phyloP scores from a whole-genome alignment of 371 early-diverging fungal species.

The Globomyces sp. region DNA sequence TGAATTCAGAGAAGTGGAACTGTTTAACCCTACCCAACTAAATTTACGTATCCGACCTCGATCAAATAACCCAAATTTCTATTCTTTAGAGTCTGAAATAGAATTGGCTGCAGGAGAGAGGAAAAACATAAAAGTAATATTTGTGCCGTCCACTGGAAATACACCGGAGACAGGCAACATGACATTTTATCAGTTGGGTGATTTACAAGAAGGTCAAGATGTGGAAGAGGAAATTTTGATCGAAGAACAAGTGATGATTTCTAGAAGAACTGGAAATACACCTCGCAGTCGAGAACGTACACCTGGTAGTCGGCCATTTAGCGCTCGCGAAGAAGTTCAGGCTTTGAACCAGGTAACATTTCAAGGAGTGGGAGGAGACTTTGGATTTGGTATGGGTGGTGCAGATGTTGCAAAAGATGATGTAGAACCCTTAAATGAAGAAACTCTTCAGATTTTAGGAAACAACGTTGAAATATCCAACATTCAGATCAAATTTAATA shows the following conservation, averaged over 20 bases:
- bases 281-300: not conserved
- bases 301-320: constrained; percentile 11
- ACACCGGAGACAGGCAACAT: constrained; percentile 23
- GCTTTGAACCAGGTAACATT: constrained; percentile 32
- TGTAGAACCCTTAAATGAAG: constrained; percentile 1
- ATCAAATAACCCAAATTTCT: constrained; percentile 30
- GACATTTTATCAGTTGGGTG: constrained; percentile 36
- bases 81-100: constrained; percentile 31
- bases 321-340: constrained; percentile 26
- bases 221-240: constrained; percentile 5
- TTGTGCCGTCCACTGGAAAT: constrained; percentile 26
- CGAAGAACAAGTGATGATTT: not conserved
- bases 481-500: constrained; percentile 39
- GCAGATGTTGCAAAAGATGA: constrained; percentile 20
- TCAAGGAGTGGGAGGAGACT: constrained; percentile 38
- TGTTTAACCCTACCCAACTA: constrained; percentile 38
- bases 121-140: constrained; percentile 30
- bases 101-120: constrained; percentile 27
- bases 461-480: constrained; percentile 19
- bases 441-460: not conserved
- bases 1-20: constrained; percentile 38
- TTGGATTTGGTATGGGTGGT: constrained; percentile 22
- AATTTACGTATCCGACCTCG: constrained; percentile 27
- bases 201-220: constrained; percentile 21
- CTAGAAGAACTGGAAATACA: too few relatives aligned